Evolutionary conservation across 345 rosid genomes (phyloP), one percentile per base, ranked within the genome.

Genomic region (Salix exigua): DNA sequence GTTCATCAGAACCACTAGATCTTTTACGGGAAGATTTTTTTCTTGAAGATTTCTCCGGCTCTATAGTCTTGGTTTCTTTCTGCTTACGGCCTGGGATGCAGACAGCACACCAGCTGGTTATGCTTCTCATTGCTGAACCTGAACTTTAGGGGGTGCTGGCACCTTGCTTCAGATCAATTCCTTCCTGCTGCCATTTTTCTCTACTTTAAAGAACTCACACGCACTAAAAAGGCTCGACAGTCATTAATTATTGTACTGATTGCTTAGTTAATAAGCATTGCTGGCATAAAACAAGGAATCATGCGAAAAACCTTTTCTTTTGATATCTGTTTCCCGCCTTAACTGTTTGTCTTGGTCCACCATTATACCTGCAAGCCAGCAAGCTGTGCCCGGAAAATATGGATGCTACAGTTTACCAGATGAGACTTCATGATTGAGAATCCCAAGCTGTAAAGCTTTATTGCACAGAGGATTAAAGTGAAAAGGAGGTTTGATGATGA

Each of bases 21-120:
- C 53, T 73, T 1, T 21, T 14, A 53, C 65, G 71, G 21, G 73
- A 53, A 68, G 13, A 2, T 40, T 44, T 44, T 44, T 44, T 44
- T 13, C 50, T 12, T 44, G 13, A 44, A 44, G 80, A 70, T 33
- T 73, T 69, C 62, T 64, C 65, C 1, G 78, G 58, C 2, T 42
- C 75, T 40, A 55, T 70, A 16, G 1, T 55, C 75, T 55, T 66
- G 48, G 17, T 63, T 50, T 68, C 77, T 19, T 69, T 77, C 70
- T 64, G 72, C 72, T 77, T 69, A 21, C 18, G 19, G 44, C 71
- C 48, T 5, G 81, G 77, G 46, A 81, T 46, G 75, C 84, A 81
- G 53, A 68, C 66, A 44, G 62, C 23, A 58, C 81, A 81, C 60
- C 77, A 23, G 53, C 68, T 70, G n/a, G 70, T 70, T 69, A 42